Base-by-base conservation (phyloP, 371 early-diverging fungal genomes). In the Mortierella sp. region DNA sequence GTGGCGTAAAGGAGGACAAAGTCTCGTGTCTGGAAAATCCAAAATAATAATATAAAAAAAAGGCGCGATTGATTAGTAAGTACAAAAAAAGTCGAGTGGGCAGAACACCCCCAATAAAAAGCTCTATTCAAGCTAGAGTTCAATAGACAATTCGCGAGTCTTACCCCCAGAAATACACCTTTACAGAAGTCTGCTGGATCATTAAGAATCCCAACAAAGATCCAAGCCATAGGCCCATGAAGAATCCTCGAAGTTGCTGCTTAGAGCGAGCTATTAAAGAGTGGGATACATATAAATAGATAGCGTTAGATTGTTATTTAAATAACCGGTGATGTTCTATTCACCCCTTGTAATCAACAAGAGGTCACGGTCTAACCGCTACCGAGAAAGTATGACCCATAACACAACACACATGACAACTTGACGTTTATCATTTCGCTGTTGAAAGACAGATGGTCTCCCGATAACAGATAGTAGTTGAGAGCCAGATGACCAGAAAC, bases 151-250 rank as follows among this genome's bases (percentile, higher is more conserved):
- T 43, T 43, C 14, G 43, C 14, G 4, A 30, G 30, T 30, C 67
- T 55, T 75, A 80, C 81, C 76, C 66, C 63, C 65, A 69, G 51
- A 69, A 65, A 39, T 63, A 64, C 24, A 72, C 54, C 47, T 72
- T 72, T 51, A 71, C 61, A 2, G 81, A 65, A 9, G 81, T 75
- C 28, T 75, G 76, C 60, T 80, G 81, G 24, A 80, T 45, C 35
- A 75, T 72, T 12, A 80, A 63, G 2, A 72, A 18, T 2, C 72
- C 72, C 52, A 80, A 40, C 22, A 80, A 45, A 22, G 66, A 69
- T 52, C 81, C 81, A 22, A 80, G 72, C 75, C 75, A 75, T 5
- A 75, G 69, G 16, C 81, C 81, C 75, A 80, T 72, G 35, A 75
- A 55, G 49, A 80, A 75, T 11, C 81, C 81, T 10, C 75, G 72